These are phyloP conservation scores for Cercospora janseana DNA, from an alignment of 2,329 filamentous ascomycete genomes.

Conservation along the genomic window DNA sequence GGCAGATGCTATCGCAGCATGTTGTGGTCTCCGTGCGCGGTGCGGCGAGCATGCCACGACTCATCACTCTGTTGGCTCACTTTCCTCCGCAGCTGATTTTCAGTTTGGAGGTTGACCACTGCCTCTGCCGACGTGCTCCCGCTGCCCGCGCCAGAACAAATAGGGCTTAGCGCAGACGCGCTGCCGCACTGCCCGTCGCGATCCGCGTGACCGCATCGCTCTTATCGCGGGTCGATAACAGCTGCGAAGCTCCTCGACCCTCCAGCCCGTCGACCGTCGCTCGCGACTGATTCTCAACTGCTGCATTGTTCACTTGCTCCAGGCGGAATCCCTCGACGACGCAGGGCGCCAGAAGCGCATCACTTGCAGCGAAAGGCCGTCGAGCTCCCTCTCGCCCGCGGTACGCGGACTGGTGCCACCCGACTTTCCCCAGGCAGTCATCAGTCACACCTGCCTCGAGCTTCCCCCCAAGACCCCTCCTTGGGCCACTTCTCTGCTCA, in stretches of 20 bases:
- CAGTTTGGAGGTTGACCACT: conserved; percentile 5
- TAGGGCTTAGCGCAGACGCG: background rate
- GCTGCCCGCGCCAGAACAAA: conserved; percentile 1
- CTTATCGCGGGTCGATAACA: conserved; percentile 6
- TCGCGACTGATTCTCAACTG: too few relatives aligned
- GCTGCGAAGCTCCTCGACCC: background rate
- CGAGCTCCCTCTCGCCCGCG: too few relatives aligned
- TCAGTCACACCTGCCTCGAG: conserved; percentile 12
- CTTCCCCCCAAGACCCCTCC: conserved; percentile 4
- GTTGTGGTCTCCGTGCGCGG: conserved; percentile 13
- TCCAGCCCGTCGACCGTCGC: too few relatives aligned
- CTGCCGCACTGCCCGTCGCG: conserved; percentile 8
- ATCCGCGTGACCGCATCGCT: conserved; percentile 8
- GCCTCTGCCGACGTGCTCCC: background rate
- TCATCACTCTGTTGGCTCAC: conserved; percentile 4
- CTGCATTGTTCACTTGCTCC: too few relatives aligned
- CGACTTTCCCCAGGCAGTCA: too few relatives aligned
- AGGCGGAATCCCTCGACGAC: too few relatives aligned
- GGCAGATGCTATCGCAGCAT: conserved; percentile 17
- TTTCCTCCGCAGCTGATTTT: background rate
- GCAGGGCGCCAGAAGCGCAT: background rate
- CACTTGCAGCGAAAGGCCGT: too few relatives aligned
- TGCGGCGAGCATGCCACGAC: conserved; percentile 3
- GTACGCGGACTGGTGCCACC: too few relatives aligned
- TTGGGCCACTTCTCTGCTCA: conserved; percentile 2